Evolutionary conservation across 805 yeast species (phyloP).

Genomic region (Cyberlindnera petersonii): DNA sequence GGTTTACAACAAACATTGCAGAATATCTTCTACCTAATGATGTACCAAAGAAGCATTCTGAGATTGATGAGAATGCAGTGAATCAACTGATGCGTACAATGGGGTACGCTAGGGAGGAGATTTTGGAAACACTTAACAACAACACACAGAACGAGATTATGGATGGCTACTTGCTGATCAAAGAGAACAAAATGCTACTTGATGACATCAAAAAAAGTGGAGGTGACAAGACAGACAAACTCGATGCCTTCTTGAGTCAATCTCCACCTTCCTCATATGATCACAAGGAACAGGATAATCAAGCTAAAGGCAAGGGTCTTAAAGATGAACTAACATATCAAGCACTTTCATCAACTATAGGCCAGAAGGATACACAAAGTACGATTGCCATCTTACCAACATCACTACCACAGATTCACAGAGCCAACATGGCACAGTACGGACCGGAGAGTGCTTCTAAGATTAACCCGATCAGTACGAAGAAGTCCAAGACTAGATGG

Average conservation of each 20-base stretch:
- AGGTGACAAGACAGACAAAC: constrained; percentile 35
- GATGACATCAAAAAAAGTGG: constrained; percentile 11
- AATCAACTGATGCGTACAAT: constrained; percentile 71
- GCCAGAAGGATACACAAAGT: constrained; percentile 42
- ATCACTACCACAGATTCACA: constrained; percentile 88
- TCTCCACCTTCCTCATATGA: constrained; percentile 44
- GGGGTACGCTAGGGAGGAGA: constrained; percentile 87
- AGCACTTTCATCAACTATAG: constrained; percentile 28
- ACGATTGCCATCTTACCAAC: constrained; percentile 92
- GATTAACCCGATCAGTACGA: constrained; percentile 56
- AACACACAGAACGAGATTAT: constrained; percentile 68
- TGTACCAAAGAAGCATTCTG: constrained; percentile 29
- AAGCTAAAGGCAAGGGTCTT: constrained; percentile 16
- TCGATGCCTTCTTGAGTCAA: constrained; percentile 56
- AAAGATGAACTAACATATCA: constrained; percentile 33
- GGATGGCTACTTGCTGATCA: constrained; percentile 80
- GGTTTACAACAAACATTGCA: constrained; percentile 83
- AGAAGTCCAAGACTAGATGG: constrained; percentile 94
- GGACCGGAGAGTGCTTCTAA: constrained; percentile 45
- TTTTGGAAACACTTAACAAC: constrained; percentile 62
- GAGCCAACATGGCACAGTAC: constrained; percentile 81
- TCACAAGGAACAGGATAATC: constrained; percentile 15
- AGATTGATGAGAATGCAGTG: constrained; percentile 71
- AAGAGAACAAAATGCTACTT: constrained; percentile 53
- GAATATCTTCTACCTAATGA: constrained; percentile 64